These are phyloP conservation scores for Backusella psychrophila DNA, from an alignment of 192 early-diverging fungal species.

Conservation along the genomic window DNA sequence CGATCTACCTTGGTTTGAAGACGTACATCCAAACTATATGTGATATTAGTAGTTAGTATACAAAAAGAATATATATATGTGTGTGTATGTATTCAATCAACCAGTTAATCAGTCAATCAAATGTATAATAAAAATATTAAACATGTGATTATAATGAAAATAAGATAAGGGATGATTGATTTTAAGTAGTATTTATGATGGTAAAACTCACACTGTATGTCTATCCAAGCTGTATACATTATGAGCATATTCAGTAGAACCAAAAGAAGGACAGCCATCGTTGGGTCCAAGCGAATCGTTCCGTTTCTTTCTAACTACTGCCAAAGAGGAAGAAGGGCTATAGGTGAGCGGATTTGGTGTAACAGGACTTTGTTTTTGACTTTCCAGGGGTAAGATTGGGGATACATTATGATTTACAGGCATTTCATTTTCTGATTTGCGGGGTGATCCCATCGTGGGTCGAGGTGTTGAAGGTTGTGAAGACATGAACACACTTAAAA, in stretches of 20 bases:
- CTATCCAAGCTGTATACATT: constrained; percentile 15
- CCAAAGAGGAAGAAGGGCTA: background rate
- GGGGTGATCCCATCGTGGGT: constrained; percentile 3
- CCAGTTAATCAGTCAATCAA: background rate
- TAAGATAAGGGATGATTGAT: background rate
- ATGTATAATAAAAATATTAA: background rate
- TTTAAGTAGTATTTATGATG: background rate
- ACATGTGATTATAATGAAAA: too few species aligned
- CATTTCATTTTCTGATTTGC: background rate
- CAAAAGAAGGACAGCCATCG: constrained; percentile 11
- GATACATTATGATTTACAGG: background rate
- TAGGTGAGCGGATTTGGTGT: constrained; percentile 5
- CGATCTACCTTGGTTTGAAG: constrained; percentile 70
- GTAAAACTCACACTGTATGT: constrained; percentile 8
- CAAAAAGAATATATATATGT: background rate
- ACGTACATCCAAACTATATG: constrained; percentile 47
- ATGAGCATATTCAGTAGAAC: constrained; percentile 8
- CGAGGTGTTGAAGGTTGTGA: constrained; percentile 14
- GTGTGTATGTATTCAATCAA: background rate
- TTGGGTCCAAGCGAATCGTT: constrained; percentile 7
- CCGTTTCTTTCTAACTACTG: background rate
- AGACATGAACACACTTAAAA: constrained; percentile 7
- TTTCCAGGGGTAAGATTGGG: constrained; percentile 10
- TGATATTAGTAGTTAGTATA: background rate
- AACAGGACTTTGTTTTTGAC: constrained; percentile 11